These are phyloP conservation scores for Panicum hallii DNA, from an alignment of 202 grass and related monocot species.

Conservation along the genomic window DNA sequence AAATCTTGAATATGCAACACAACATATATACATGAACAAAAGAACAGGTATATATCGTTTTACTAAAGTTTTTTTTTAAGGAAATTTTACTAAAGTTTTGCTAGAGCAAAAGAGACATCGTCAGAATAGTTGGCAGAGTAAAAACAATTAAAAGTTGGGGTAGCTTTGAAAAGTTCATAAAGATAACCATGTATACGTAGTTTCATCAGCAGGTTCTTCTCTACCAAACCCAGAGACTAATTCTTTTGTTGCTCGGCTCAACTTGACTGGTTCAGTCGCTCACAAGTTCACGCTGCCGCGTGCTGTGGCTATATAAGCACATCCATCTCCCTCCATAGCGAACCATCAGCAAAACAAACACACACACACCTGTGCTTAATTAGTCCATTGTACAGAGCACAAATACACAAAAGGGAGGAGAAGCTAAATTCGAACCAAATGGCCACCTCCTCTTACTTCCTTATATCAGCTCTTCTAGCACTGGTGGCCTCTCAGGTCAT, in stretches of 20 bases:
- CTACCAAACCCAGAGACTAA: background rate
- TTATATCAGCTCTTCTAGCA: constrained; percentile 19
- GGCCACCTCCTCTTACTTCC: constrained; percentile 13
- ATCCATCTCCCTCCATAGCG: background rate
- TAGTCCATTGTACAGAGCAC: background rate
- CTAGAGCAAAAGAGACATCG: too few species aligned
- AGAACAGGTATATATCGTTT: too few species aligned
- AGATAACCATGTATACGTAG: background rate
- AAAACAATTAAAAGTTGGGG: background rate
- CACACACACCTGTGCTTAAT: background rate
- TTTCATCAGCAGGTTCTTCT: background rate
- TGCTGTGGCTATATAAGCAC: constrained; percentile 11
- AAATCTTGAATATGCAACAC: too few species aligned
- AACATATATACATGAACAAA: too few species aligned
- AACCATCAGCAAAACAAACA: background rate
- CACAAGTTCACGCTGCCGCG: background rate
- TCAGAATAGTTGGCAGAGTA: too few species aligned
- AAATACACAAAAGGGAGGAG: background rate
- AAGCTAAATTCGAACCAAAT: background rate
- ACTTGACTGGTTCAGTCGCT: background rate
- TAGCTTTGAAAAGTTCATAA: background rate
- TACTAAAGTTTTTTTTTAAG: too few species aligned
- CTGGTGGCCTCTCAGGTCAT: constrained; percentile 37
- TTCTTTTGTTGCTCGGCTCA: background rate
- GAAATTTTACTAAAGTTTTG: too few species aligned